Conservation (phyloP, 2,329 filamentous ascomycete genomes). For the Cladosporium velox region DNA sequence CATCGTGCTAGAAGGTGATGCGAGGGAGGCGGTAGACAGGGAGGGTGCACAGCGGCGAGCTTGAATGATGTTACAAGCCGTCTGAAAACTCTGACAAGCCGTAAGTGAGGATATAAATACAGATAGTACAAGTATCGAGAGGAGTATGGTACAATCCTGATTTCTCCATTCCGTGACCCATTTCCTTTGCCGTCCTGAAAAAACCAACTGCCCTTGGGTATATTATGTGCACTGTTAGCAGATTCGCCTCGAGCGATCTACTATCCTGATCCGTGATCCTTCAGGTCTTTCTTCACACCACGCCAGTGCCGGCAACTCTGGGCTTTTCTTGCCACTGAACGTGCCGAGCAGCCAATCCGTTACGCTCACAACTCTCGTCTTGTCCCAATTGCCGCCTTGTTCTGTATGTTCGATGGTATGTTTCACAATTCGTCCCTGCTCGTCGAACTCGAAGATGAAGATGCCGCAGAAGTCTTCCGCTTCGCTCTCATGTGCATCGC, state of each 20-base stretch:
- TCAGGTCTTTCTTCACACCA: constrained; percentile 36
- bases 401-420: constrained; percentile 96
- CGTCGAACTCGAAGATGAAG: constrained; percentile 95
- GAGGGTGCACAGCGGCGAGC: not conserved
- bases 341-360: constrained; percentile 93
- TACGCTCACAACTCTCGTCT: constrained; percentile 80
- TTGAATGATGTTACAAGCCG: not conserved
- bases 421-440: constrained; percentile 76
- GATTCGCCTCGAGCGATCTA: constrained; percentile 22
- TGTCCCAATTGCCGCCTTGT: constrained; percentile 79
- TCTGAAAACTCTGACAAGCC: not conserved
- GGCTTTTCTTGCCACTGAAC: constrained; percentile 57
- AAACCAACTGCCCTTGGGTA: constrained; percentile 7
- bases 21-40: not conserved
- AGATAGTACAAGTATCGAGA: constrained; percentile 3
- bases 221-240: constrained; percentile 10
- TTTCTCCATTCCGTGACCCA: not conserved
- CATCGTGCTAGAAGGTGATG: not conserved
- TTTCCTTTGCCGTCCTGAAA: not conserved
- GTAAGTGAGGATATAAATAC: not conserved
- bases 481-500: constrained; percentile 33
- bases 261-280: constrained; percentile 23
- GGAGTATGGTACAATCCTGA: constrained; percentile 14
- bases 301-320: constrained; percentile 48
- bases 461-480: constrained; percentile 80